These are phyloP conservation scores for Hymenoscyphus albidus DNA, from an alignment of 2,329 filamentous ascomycete genomes.

Conservation along the genomic window DNA sequence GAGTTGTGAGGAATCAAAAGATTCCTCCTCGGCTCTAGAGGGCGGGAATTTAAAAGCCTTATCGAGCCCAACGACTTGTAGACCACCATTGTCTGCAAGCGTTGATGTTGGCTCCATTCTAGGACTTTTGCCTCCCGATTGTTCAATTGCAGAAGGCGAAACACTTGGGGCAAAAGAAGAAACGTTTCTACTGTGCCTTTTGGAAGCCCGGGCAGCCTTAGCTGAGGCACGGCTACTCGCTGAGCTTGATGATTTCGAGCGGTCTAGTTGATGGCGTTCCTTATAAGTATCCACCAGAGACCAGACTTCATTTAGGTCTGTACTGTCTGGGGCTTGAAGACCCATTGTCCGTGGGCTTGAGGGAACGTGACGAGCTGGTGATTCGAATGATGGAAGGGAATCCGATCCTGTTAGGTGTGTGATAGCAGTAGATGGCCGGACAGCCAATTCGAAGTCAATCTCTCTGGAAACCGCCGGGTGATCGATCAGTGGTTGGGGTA, in stretches of 20 bases:
- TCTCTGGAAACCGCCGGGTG: background rate
- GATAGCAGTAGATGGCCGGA: background rate
- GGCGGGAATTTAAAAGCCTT: background rate
- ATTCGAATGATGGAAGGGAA: background rate
- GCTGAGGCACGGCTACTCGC: background rate
- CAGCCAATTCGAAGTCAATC: background rate
- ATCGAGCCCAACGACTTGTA: background rate
- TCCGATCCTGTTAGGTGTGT: background rate
- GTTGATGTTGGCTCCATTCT: background rate
- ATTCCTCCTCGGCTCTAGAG: background rate
- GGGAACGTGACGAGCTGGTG: background rate
- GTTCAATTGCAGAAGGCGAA: background rate
- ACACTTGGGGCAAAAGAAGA: constrained; percentile 8
- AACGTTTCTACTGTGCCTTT: constrained; percentile 18
- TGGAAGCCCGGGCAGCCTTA: background rate
- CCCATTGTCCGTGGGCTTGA: background rate
- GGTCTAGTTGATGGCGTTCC: background rate
- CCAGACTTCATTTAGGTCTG: background rate
- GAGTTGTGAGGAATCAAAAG: background rate
- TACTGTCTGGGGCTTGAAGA: background rate
- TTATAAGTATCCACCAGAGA: background rate
- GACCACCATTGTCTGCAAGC: background rate
- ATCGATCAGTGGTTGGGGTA: background rate
- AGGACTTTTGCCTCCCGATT: background rate
- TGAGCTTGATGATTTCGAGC: constrained; percentile 2